Evolutionary conservation across 176 grass and related monocot genomes (phyloP).

Genomic region (Oryza longistaminata): DNA sequence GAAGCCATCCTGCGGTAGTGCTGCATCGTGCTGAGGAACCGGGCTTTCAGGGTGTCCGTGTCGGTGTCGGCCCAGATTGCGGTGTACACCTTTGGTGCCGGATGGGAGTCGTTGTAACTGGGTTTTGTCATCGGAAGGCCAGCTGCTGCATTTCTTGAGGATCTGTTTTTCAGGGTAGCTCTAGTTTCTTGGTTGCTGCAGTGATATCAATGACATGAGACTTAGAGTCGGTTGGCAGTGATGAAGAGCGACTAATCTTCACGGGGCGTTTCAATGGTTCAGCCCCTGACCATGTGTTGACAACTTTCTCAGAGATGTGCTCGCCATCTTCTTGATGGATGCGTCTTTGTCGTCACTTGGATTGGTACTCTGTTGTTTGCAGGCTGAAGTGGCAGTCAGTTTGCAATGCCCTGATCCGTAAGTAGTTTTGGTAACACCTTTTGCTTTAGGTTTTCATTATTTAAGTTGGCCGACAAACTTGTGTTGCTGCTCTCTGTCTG

Average conservation of each 20-base stretch:
- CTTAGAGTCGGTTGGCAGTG: no score
- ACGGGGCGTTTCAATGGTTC: neutral
- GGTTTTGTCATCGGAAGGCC: neutral
- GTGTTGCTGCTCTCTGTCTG: neutral
- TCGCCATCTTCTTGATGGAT: slow-evolving; percentile 15
- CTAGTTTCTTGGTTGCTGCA: slow-evolving; percentile 7
- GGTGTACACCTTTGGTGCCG: slow-evolving; percentile 38
- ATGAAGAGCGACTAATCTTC: neutral
- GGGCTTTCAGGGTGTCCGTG: slow-evolving; percentile 35
- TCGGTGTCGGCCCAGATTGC: slow-evolving; percentile 45
- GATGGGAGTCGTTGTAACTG: neutral
- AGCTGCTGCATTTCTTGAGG: neutral
- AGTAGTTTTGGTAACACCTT: neutral
- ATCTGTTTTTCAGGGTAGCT: neutral
- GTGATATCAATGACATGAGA: neutral
- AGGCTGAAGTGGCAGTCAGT: neutral
- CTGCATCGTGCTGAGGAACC: slow-evolving; percentile 39
- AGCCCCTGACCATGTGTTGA: no score
- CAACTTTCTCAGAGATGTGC: neutral
- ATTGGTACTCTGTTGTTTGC: slow-evolving; percentile 5
- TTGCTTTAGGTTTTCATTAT: slow-evolving; percentile 26
- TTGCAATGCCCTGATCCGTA: neutral
- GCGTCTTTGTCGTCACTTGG: neutral
- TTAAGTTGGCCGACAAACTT: slow-evolving; percentile 27
- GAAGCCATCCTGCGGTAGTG: slow-evolving; percentile 38